Evolutionary conservation across 257 asterid species (phyloP).

Genomic region (Anisodus acutangulus): DNA sequence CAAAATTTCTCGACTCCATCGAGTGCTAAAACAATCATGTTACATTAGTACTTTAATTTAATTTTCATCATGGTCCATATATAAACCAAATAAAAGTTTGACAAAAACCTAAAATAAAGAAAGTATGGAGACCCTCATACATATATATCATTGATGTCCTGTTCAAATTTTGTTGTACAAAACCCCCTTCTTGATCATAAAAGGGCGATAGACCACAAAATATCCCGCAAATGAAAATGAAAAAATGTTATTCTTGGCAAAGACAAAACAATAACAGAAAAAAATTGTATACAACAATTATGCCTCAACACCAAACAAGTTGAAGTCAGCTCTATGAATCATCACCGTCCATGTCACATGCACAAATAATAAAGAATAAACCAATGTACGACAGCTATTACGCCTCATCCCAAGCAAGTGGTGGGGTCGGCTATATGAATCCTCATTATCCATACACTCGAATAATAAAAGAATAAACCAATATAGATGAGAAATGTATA

Average conservation of each 20-base stretch:
- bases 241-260: not conserved
- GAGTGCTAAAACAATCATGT: too few relatives aligned
- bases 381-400: not conserved
- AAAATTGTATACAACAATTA: not conserved
- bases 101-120: not conserved
- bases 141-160: too few relatives aligned
- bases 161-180: not conserved
- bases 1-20: too few relatives aligned
- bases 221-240: constrained; percentile 20
- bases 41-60: not conserved
- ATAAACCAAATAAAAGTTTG: not conserved
- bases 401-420: not conserved
- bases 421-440: not conserved
- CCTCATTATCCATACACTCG: not conserved
- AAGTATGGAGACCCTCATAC: not conserved
- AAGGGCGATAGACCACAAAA: not conserved
- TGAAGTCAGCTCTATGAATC: not conserved
- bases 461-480: not conserved
- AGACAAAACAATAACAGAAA: not conserved
- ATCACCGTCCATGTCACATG: not conserved
- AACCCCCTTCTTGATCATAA: not conserved
- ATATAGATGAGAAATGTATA: not conserved
- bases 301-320: not conserved
- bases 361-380: constrained; percentile 16
- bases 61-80: not conserved